Percentiles rank a stretch among this genome's conserved stretches.
These are phyloP conservation scores for Aspergillus asperescens DNA, from an alignment of 495 filamentous ascomycete genomes.

Conservation along the genomic window DNA sequence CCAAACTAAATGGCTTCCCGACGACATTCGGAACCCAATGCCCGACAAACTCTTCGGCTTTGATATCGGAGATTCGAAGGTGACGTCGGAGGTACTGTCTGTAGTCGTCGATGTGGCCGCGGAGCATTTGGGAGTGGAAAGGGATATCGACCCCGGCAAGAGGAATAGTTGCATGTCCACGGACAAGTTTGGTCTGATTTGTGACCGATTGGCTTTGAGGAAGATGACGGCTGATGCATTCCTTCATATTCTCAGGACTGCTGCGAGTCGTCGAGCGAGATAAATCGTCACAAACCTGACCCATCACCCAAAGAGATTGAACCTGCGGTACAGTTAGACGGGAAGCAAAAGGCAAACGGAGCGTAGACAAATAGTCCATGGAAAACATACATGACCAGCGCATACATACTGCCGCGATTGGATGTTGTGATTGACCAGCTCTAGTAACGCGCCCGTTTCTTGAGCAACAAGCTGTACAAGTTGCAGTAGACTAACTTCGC, in stretches of 20 bases:
- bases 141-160: constrained; percentile 6
- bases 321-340: neutral
- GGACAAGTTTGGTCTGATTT: neutral
- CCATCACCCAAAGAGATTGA: neutral
- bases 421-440: constrained; percentile 9
- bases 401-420: constrained; percentile 4
- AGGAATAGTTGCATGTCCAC: neutral
- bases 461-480: neutral
- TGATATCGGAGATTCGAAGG: constrained; percentile 5
- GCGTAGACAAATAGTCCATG: neutral
- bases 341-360: neutral
- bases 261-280: neutral
- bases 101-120: constrained; percentile 13
- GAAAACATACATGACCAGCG: constrained; percentile 2
- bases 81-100: constrained; percentile 12
- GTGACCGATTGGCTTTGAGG: neutral
- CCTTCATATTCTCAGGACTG: neutral
- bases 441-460: neutral
- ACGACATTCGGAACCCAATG: constrained; percentile 19
- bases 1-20: constrained; percentile 15
- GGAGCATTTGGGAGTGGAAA: constrained; percentile 2
- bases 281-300: neutral
- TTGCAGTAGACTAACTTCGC: neutral
- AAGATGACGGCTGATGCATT: neutral
- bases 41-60: constrained; percentile 13